These are phyloP conservation scores for Penicillium digitatum DNA, from an alignment of 2,329 filamentous ascomycete species.

Conservation along the genomic window DNA sequence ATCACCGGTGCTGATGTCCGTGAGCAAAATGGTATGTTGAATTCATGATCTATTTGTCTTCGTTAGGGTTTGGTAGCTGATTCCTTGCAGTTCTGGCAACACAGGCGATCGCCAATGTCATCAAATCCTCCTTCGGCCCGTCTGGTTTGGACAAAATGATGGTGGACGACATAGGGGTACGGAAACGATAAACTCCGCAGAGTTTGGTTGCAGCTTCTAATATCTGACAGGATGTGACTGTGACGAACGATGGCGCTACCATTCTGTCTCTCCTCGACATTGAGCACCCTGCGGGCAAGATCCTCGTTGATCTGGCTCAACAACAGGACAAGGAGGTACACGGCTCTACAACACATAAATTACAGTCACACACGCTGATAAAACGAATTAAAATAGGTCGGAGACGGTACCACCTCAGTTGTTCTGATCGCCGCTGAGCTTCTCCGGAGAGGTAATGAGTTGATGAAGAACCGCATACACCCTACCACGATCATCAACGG, in stretches of 20 bases:
- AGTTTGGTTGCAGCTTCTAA: constrained; percentile 20
- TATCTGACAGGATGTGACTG: constrained; percentile 75
- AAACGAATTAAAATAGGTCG: constrained; percentile 54
- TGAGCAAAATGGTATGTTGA: constrained; percentile 79
- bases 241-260: constrained; percentile 97
- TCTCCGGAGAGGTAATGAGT: constrained; percentile 86
- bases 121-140: constrained; percentile 97
- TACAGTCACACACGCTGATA: background rate
- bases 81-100: constrained; percentile 73
- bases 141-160: constrained; percentile 99
- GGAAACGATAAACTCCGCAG: constrained; percentile 34
- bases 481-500: constrained; percentile 99
- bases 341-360: background rate
- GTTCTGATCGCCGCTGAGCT: constrained; percentile 96
- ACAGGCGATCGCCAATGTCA: constrained; percentile 95
- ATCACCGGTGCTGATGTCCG: constrained; percentile 94
- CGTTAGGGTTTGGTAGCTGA: constrained; percentile 7
- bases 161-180: constrained; percentile 97
- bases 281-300: constrained; percentile 97
- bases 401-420: constrained; percentile 96
- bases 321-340: constrained; percentile 89
- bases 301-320: constrained; percentile 92
- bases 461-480: constrained; percentile 99
- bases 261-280: constrained; percentile 94
- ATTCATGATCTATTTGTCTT: constrained; percentile 1